A percentile compares a stretch with the other conserved stretches of the same genome.
These are phyloP conservation scores for Rhamnella rubrinervis DNA, from an alignment of 331 rosid species.

Conservation along the genomic window DNA sequence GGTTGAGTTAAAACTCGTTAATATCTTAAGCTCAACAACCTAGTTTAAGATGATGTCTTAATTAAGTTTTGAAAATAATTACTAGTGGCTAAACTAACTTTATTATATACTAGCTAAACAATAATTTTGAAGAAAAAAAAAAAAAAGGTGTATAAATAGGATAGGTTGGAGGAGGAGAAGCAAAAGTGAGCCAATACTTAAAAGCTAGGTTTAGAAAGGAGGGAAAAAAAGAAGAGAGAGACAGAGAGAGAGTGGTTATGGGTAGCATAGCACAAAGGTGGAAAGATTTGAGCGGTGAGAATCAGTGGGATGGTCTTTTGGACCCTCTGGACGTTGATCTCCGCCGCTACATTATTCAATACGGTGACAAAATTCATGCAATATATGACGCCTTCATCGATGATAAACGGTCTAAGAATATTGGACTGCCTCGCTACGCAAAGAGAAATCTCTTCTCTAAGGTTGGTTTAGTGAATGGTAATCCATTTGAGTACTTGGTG, in stretches of 20 bases:
- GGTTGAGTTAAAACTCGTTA: too few species aligned
- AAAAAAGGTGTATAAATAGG: too few species aligned
- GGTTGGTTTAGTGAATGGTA: slow-evolving; percentile 34
- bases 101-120: too few species aligned
- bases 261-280: slow-evolving; percentile 10
- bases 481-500: slow-evolving; percentile 35
- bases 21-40: too few species aligned
- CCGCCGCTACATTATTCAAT: slow-evolving; percentile 27
- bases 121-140: too few species aligned
- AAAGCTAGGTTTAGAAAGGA: too few species aligned
- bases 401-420: slow-evolving; percentile 32
- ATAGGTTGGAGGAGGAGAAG: too few species aligned
- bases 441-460: slow-evolving; percentile 41
- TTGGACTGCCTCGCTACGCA: slow-evolving; percentile 33
- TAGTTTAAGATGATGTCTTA: too few species aligned
- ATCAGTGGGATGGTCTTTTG: slow-evolving; percentile 38
- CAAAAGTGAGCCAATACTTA: too few species aligned
- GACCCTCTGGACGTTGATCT: slow-evolving; percentile 37
- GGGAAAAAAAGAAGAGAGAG: too few species aligned
- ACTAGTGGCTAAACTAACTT: too few species aligned
- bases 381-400: slow-evolving; percentile 41
- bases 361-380: slow-evolving; percentile 53
- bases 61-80: too few species aligned
- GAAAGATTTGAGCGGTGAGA: slow-evolving; percentile 28
- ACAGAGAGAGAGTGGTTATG: neutral